Evolutionary conservation across 352 stramenopile genomes (phyloP), one percentile per base, ranked within the genome.

Genomic region (Phytopythium aichiense): DNA sequence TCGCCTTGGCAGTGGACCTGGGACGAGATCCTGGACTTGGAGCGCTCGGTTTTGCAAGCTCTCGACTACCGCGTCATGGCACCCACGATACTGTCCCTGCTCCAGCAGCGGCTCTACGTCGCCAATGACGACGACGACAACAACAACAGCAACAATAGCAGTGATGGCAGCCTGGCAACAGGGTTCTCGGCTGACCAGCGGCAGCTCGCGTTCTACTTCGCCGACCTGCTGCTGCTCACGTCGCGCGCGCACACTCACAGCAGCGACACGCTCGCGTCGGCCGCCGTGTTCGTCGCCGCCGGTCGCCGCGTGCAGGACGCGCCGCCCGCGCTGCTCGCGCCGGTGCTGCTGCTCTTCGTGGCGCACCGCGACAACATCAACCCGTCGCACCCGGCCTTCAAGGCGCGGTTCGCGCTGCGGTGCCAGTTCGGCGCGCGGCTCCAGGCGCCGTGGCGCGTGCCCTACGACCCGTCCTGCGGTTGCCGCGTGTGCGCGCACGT

Each of bases 351-450:
- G 23, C 66, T 90, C 31, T 88, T 82, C 46, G 75, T 89, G 11
- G 71, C 76, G 12, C 81, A 90, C 42, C 73, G 75, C 18, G 79
- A 90, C 67, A 86, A 83, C 51, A 87, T 90, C 56, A 83, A 90
- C 61, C 71, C 78, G n/a, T 69, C 63, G 28, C 77, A 87, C 53
- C 7, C 59, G 0, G 65, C 71, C 23, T 87, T 69, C 64, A 81
- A 83, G 65, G 63, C 70, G 23, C 87, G 78, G 77, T 88, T 88
- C 46, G 81, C 81, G n/a, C 53, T 90, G 40, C 81, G 81, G 20
- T 90, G 81, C 50, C 72, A 81, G 52, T 87, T 87, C 65, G 79
- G 79, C 18, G 55, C 64, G 30, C 71, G 71, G 51, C 61, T 90
- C 9, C 54, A 52, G 6, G 63, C 73, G 16, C 79, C 78, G 1